phyloP scores from a whole-genome alignment of 192 early-diverging fungal species.

The Gonapodya prolifera region DNA sequence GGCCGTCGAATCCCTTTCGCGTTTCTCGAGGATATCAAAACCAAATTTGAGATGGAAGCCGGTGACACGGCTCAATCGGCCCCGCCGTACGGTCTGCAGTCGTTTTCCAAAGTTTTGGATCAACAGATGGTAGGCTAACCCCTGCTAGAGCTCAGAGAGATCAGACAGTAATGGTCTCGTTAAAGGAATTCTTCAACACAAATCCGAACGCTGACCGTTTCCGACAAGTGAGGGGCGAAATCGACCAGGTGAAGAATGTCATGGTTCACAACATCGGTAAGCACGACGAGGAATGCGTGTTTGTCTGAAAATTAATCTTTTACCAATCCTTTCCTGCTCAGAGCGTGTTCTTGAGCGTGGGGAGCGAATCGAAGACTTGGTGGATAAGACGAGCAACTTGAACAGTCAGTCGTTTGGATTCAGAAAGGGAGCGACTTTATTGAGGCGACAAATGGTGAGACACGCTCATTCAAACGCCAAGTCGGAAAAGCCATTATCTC shows the following conservation, averaged over 20 bases:
- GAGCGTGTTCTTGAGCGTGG: constrained; percentile 80
- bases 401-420: constrained; percentile 84
- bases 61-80: no score
- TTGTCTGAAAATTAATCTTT: no score
- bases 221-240: constrained; percentile 74
- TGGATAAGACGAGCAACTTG: constrained; percentile 80
- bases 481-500: no score
- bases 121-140: no score
- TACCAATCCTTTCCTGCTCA: no score
- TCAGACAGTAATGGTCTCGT: no score
- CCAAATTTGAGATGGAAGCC: constrained; percentile 44
- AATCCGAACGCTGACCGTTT: constrained; percentile 60
- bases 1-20: constrained; percentile 77
- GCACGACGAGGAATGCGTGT: no score
- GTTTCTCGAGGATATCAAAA: constrained; percentile 72
- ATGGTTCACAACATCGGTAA: constrained; percentile 89
- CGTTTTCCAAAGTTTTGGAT: no score
- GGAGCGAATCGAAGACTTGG: constrained; percentile 75
- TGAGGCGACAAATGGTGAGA: constrained; percentile 59
- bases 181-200: constrained; percentile 57
- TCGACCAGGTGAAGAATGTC: constrained; percentile 86
- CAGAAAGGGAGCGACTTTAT: constrained; percentile 68
- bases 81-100: no score
- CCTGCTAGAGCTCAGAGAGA: no score
- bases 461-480: no score